Evolutionary conservation across 192 early-diverging fungal species (phyloP), one percentile per base, ranked within the genome.

Genomic region (Backusella mclennaniae): DNA sequence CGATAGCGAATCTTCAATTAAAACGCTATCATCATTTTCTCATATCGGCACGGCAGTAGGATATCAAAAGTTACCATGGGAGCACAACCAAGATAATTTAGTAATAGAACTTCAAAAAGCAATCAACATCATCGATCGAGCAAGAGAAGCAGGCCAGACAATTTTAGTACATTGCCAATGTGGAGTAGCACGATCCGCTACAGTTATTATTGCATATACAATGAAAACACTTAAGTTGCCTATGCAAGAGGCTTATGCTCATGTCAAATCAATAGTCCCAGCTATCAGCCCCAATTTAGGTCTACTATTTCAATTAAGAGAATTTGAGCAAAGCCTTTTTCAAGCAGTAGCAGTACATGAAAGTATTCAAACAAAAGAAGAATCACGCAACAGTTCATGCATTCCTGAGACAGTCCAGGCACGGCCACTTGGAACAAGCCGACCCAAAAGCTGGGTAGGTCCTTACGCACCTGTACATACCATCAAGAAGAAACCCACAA

Each of bases 131-230:
- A 95, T 97, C 72, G 88, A 93, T 76, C 79, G 78, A 35, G 89
- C 90, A 7, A 79, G 89, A 36, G 75, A 35, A 8, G 68, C 79
- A 12, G 87, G 89, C 36, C 73, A 85, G 56, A 84, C 87, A 42
- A 87, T 97, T 11, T 84, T 98, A 12, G 93, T 98, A 5, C 92
- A 94, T 76, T 98, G 96, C 86, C 93, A 96, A 76, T 86, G 93
- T 73, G 96, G 96, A 21, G 92, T 98, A 17, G 95, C 96, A 21
- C 85, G 96, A 67, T 96, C 95, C 15, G 96, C 96, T 7, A 90
- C 91, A 0, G 80, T 98, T 49, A 90, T 96, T 19, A 93, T 98
- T 67, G 95, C 94, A 1, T 96, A 95, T 83, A 92, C 95, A 66
- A 98, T 98, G 95, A 86, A 91, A 33, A 85, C 89, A 0, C 79